Base-by-base conservation (phyloP, 768 basidiomycete genomes). In the Holtermanniella nyarrowii region DNA sequence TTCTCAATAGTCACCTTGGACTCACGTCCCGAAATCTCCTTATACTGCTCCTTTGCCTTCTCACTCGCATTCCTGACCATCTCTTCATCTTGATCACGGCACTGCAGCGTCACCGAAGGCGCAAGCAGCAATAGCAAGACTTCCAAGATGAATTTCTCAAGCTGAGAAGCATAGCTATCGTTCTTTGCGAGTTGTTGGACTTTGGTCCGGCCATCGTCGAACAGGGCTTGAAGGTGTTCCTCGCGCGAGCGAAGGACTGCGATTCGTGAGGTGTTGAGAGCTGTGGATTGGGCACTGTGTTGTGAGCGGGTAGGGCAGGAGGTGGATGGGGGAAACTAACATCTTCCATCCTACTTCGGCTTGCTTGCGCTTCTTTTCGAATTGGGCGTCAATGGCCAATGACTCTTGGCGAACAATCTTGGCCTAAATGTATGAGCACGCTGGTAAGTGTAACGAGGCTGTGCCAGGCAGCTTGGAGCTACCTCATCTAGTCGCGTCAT, bases 371-470 rank as follows among this genome's bases (percentile, higher is more conserved):
- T 88, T 96, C 82, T 95, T 93, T 74, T 96, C 93, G 68, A 83
- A 89, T 58, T 84, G 83, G 5, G 85, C 82, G 68, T 99, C 95
- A 66, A 99, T 95, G 13, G 89, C 83, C 56, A 86, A 83, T 54
- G 89, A 84, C 72, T 99, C 93, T 71, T 91, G 88, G 70, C 90
- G 88, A 22, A 99, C 93, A 53, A 97, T 84, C 74, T 88, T 95
- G 46, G 91, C 93, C 91, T 96, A 65, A n/a, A n/a, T n/a, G n/a
- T n/a, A n/a, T n/a, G n/a, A n/a, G n/a, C n/a, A n/a, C n/a, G n/a
- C n/a, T n/a, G n/a, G n/a, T n/a, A n/a, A n/a, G n/a, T n/a, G n/a
- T n/a, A n/a, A n/a, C n/a, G n/a, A n/a, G n/a, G n/a, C n/a, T n/a
- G n/a, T n/a, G n/a, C n/a, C n/a, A 42, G 3, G 18, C 27, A 52